Base-by-base conservation (phyloP, 192 early-diverging fungal species). In the Coemansia sp. region DNA sequence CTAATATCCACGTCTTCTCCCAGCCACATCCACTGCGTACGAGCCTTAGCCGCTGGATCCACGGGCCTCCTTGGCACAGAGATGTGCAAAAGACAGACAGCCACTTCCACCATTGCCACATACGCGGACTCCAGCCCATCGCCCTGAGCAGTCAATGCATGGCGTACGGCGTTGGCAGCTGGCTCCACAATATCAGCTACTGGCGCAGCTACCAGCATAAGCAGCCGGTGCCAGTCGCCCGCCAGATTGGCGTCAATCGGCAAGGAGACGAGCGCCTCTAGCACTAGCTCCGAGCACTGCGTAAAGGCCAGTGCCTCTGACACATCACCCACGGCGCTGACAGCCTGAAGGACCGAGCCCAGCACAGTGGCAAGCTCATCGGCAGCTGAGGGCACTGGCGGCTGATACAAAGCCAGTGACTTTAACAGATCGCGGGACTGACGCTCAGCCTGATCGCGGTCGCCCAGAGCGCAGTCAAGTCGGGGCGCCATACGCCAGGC, bases 21-120 rank as follows among this genome's bases (percentile, higher is more conserved):
- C 16, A 95, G 75, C 62, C 91, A 89, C 36, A 86, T 71, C 58
- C 91, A 85, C 72, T 88, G 89, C 11, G 90, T 76, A 22, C 87
- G 86, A 1, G 92, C 86, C 66, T 89, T 88, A 4, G 91, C 85
- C 7, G 93, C 95, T 3, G 97, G 95, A 79, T 98, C 97, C 22
- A 93, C 83, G 0, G 93, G 89, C 27, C 93, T 88, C 31, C 88
- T 75, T 8, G 97, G 97, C 31, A 98, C 80, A 52, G 95, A 94
- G 2, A 88, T 73, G 8, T 75, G 72, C 61, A 95, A 66, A 72
- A 95, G 86, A 1, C 88, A 78, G 11, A 92, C 44, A 0, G 87
- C 87, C 10, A 90, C 68, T 31, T 75, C 76, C 0, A 70, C 78
- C 15, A 47, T 18, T 5, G 65, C 71, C 3, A 55, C 47, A 34